A percentile compares a stretch with the other conserved stretches of the same genome.
These are phyloP conservation scores for Danielozyma ontarioensis DNA, from an alignment of 805 yeast genomes.

Conservation along the genomic window DNA sequence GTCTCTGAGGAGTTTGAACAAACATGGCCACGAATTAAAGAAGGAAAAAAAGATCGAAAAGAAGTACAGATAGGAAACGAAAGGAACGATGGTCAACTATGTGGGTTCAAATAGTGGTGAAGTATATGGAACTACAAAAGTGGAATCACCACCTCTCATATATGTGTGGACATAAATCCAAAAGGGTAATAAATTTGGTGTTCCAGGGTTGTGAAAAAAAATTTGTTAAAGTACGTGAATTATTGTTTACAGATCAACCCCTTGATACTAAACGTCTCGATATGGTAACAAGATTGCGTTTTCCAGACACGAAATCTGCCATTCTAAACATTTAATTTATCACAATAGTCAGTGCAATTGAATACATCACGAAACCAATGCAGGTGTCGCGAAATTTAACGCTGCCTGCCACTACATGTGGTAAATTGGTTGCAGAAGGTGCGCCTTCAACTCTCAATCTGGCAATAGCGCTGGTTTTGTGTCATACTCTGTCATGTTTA, in stretches of 20 bases:
- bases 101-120: no score
- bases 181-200: no score
- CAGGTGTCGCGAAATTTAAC: neutral
- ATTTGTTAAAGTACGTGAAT: no score
- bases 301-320: neutral
- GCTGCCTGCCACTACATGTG: neutral
- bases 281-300: neutral
- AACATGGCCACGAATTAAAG: conserved; percentile 12
- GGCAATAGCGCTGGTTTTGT: neutral
- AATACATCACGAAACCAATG: neutral
- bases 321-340: conserved; percentile 3
- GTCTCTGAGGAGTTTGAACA: conserved; percentile 32
- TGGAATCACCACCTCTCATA: no score
- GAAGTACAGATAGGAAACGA: neutral
- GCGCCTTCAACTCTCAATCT: neutral
- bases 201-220: no score
- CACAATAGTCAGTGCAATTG: neutral
- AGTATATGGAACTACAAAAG: no score
- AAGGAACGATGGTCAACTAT: no score
- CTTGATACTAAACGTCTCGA: neutral
- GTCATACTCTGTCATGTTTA: neutral
- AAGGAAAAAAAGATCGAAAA: neutral
- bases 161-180: no score
- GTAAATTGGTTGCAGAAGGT: neutral
- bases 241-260: neutral